A percentile compares a stretch with the other conserved stretches of the same genome.
Evolutionary conservation across 352 stramenopile species (phyloP).

Genomic region (Pythium insidiosum): DNA sequence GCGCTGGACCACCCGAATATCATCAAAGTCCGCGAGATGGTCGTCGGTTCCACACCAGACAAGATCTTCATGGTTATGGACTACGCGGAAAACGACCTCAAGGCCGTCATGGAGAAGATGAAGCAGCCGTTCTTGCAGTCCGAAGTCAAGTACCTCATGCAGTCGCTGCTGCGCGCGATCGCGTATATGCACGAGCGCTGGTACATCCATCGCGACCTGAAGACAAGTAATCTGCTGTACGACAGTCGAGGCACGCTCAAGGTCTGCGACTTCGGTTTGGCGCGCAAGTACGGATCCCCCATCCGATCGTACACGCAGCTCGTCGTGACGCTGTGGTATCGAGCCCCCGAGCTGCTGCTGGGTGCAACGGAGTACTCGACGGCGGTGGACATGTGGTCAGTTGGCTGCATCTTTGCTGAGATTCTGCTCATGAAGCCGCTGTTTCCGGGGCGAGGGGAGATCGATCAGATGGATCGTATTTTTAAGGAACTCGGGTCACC

Average conservation of each 20-base stretch:
- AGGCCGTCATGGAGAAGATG: conserved; percentile 83
- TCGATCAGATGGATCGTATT: conserved; percentile 96
- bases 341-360: conserved; percentile 89
- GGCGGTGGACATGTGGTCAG: conserved; percentile 96
- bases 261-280: conserved; percentile 84
- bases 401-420: conserved; percentile 96
- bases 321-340: conserved; percentile 94
- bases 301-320: conserved; percentile 84
- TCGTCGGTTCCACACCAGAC: conserved; percentile 77
- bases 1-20: conserved; percentile 84
- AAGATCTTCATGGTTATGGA: conserved; percentile 92
- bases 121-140: conserved; percentile 75
- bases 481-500: conserved; percentile 92
- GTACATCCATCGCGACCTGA: conserved; percentile 96
- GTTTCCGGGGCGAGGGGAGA: conserved; percentile 89
- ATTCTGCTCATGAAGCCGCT: conserved; percentile 91
- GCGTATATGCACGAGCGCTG: conserved; percentile 90
- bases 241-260: conserved; percentile 73
- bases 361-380: conserved; percentile 90
- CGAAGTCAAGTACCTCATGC: conserved; percentile 93
- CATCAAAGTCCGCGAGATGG: conserved; percentile 82
- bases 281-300: conserved; percentile 73
- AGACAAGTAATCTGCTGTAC: conserved; percentile 97
- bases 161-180: conserved; percentile 86
- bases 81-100: conserved; percentile 84